Conservation (phyloP, 495 filamentous ascomycete genomes). For the Aspergillus mulundensis region DNA sequence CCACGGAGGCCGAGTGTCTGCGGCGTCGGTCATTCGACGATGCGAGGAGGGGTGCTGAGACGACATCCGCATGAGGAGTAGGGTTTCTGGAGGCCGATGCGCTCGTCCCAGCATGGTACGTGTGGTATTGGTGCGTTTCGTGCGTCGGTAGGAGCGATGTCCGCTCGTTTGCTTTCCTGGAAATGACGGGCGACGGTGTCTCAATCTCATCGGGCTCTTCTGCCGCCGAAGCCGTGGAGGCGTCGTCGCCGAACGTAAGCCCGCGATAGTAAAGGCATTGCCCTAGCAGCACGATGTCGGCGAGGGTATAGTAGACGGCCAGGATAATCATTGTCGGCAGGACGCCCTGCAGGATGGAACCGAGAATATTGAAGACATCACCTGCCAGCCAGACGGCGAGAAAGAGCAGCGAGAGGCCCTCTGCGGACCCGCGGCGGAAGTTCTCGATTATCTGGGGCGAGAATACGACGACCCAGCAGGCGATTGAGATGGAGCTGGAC, state of each 20-base stretch:
- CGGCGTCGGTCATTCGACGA: constrained; percentile 16
- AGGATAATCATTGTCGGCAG: constrained; percentile 95
- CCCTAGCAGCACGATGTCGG: constrained; percentile 78
- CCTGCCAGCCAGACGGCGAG: constrained; percentile 86
- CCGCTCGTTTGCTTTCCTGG: constrained; percentile 27
- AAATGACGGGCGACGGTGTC: constrained; percentile 9
- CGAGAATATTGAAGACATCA: constrained; percentile 95
- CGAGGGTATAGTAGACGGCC: constrained; percentile 91
- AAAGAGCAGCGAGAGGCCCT: constrained; percentile 86
- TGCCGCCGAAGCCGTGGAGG: constrained; percentile 15
- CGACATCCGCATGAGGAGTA: constrained; percentile 8
- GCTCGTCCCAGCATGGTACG: constrained; percentile 15
- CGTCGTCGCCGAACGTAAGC: constrained; percentile 63
- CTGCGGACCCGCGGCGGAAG: constrained; percentile 78
- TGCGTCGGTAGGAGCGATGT: constrained; percentile 29
- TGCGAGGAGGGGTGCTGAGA: constrained; percentile 7
- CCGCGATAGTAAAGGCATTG: constrained; percentile 96
- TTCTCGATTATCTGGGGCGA: constrained; percentile 96
- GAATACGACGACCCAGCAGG: constrained; percentile 97
- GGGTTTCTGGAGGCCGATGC: constrained; percentile 1
- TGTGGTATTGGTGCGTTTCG: constrained; percentile 21
- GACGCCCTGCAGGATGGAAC: constrained; percentile 87
- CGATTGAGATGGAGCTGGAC: constrained; percentile 88
- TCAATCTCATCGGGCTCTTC: constrained; percentile 15
- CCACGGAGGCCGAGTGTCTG: constrained; percentile 37